These are phyloP conservation scores for Chlamydomonas asymmetrica DNA, from an alignment of 139 green algal genomes.

Conservation along the genomic window DNA sequence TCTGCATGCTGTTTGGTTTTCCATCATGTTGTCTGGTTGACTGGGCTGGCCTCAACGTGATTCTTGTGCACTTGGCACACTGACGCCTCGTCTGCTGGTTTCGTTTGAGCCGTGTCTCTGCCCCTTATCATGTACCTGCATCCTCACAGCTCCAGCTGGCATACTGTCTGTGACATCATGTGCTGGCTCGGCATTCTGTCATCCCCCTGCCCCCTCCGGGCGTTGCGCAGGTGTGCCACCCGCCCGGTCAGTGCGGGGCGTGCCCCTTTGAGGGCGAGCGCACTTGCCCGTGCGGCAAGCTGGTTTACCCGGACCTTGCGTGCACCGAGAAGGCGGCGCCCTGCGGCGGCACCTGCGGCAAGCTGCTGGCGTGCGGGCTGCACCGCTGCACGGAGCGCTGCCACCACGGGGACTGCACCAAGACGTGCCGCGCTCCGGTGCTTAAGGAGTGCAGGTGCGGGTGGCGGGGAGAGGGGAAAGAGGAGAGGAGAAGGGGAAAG, in stretches of 20 bases:
- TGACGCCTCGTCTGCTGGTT: too few species aligned
- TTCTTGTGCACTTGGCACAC: too few species aligned
- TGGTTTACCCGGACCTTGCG: constrained; percentile 27
- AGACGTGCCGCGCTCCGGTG: constrained; percentile 44
- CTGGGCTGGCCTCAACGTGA: too few species aligned
- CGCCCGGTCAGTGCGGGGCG: constrained; percentile 56
- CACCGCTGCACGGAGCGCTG: constrained; percentile 71
- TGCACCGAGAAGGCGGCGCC: constrained; percentile 60
- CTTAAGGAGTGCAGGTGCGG: constrained; percentile 59
- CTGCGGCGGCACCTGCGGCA: constrained; percentile 82
- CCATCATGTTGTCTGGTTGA: too few species aligned
- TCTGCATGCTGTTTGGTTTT: too few species aligned
- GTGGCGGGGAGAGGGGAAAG: neutral
- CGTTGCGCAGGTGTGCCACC: constrained; percentile 51
- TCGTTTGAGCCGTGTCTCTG: too few species aligned
- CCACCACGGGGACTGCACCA: constrained; percentile 68
- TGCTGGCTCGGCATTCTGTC: neutral
- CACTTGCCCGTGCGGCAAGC: constrained; percentile 83
- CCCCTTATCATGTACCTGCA: too few species aligned
- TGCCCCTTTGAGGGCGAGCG: constrained; percentile 66
- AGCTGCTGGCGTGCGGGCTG: constrained; percentile 75
- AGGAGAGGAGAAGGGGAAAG: too few species aligned
- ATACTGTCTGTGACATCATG: too few species aligned
- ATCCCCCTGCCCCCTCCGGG: neutral
- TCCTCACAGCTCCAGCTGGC: too few species aligned